phyloP scores from a whole-genome alignment of 2,329 filamentous ascomycete genomes.

The Thyridium curvatum region DNA sequence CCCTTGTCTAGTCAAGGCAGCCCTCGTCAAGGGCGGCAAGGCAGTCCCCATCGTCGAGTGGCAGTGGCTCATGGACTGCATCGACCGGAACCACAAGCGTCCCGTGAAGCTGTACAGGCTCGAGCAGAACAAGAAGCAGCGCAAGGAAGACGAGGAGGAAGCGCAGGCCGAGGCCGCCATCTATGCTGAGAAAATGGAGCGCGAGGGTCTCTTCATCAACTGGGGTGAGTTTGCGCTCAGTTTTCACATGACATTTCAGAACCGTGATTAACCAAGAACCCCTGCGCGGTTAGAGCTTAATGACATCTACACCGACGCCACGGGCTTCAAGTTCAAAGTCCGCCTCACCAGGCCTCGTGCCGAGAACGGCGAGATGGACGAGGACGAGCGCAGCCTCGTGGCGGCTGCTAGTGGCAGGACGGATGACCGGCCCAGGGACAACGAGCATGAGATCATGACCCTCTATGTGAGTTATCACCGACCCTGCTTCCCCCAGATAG shows the following conservation, averaged over 20 bases:
- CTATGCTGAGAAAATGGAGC: constrained; percentile 18
- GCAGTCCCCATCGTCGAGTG: constrained; percentile 35
- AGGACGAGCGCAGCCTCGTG: no score
- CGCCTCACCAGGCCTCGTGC: constrained; percentile 54
- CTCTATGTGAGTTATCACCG: constrained; percentile 44
- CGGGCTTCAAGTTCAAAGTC: constrained; percentile 58
- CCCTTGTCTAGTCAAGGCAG: constrained; percentile 25
- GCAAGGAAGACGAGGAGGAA: constrained; percentile 14
- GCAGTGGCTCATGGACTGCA: constrained; percentile 49
- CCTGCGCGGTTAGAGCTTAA: constrained; percentile 42
- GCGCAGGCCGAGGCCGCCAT: constrained; percentile 19
- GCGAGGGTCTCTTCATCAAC: constrained; percentile 35
- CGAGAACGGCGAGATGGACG: constrained; percentile 34
- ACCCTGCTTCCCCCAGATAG: constrained; percentile 1
- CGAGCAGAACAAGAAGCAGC: constrained; percentile 15
- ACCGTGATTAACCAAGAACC: constrained; percentile 6
- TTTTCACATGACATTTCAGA: constrained; percentile 2
- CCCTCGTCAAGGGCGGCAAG: constrained; percentile 18
- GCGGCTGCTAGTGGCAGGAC: no score
- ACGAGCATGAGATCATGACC: constrained; percentile 29
- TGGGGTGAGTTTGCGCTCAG: constrained; percentile 32
- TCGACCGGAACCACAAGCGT: constrained; percentile 17
- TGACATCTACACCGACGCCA: constrained; percentile 57
- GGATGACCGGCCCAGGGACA: no score
- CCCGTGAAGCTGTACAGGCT: constrained; percentile 28